Base-by-base conservation (phyloP, 2,329 filamentous ascomycete species). In the Neofusicoccum umdonicola region DNA sequence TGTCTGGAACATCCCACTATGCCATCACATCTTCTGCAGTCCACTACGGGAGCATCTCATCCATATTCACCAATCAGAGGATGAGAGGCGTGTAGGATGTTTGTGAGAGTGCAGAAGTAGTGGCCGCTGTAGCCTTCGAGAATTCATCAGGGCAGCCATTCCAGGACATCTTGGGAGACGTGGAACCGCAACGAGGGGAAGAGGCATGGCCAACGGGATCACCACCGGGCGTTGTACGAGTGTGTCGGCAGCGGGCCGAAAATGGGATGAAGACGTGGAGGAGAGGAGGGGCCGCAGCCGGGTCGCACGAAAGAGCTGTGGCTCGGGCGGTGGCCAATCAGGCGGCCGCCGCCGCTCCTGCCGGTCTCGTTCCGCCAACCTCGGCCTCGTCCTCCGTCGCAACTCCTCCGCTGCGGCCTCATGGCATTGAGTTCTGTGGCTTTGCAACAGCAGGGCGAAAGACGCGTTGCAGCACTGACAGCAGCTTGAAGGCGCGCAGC, bases 381-480 rank as follows among this genome's bases (percentile, higher is more conserved):
- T 66, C 67, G 48, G 63, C 66, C 62, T 64, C 65, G 52, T 61
- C 58, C 62, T 64, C 47, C 39, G 27, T 31, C 27, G 4, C 27
- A 34, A 65, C 35, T 64, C 67, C 15, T 58, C 58, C 45, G 61
- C 60, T 41, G 19, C 65, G 11, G 17, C 60, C 60, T 66, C 63
- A 54, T 67, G 41, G 11, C 37, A 39, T 39, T 39, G 9, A 6
- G 15, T 13, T 27, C 45, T 9, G 7, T 27, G 9, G 27, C 7
- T 9, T 12, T 17, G 11, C 8, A 22, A 48, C 17, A n/a, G 9
- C 27, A 13, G 8, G 45, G 3, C 19, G 13, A 17, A 8, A 31
- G 2, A 27, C 45, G n/a, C 8, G 7, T 13, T 12, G 17, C 6
- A n/a, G 9, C 12, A 13, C 9, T 12, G 1, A 22, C 19, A 27